phyloP scores from a whole-genome alignment of 2,329 filamentous ascomycete genomes.

The Rhexocercosporidium sp. region DNA sequence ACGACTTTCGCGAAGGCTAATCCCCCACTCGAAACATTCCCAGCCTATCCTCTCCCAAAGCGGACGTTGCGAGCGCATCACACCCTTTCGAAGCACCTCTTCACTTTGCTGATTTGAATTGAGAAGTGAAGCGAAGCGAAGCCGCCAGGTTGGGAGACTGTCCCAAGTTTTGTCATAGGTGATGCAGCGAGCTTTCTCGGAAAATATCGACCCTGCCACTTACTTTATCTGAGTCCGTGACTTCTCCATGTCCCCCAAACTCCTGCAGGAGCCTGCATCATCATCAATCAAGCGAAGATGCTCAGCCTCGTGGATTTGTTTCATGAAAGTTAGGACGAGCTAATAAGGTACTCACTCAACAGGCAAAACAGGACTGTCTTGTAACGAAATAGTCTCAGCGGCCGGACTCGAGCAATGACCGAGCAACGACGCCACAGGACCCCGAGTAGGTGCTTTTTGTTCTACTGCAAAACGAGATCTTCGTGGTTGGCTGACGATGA shows the following conservation, averaged over 20 bases:
- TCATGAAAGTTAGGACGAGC: slow-evolving; percentile 16
- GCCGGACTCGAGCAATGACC: neutral
- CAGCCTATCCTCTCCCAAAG: neutral
- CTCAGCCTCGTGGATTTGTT: slow-evolving; percentile 15
- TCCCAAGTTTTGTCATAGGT: neutral
- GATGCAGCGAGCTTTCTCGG: neutral
- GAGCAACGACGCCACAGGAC: too few species aligned
- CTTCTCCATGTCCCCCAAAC: neutral
- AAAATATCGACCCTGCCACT: slow-evolving; percentile 4
- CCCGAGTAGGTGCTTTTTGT: too few species aligned
- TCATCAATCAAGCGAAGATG: slow-evolving; percentile 8
- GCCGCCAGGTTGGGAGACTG: neutral
- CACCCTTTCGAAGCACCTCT: neutral
- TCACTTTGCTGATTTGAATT: neutral
- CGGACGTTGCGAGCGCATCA: neutral
- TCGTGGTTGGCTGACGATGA: neutral
- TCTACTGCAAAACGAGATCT: neutral
- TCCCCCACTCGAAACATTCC: slow-evolving; percentile 8
- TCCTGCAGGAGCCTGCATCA: neutral
- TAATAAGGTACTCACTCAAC: neutral
- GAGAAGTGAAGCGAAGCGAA: neutral
- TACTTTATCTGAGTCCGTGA: slow-evolving; percentile 4
- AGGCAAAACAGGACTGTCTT: slow-evolving; percentile 6
- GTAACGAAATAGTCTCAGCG: neutral
- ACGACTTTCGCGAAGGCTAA: neutral